Evolutionary conservation across 371 early-diverging fungal species (phyloP).

Genomic region (Zychaea mexicana): DNA sequence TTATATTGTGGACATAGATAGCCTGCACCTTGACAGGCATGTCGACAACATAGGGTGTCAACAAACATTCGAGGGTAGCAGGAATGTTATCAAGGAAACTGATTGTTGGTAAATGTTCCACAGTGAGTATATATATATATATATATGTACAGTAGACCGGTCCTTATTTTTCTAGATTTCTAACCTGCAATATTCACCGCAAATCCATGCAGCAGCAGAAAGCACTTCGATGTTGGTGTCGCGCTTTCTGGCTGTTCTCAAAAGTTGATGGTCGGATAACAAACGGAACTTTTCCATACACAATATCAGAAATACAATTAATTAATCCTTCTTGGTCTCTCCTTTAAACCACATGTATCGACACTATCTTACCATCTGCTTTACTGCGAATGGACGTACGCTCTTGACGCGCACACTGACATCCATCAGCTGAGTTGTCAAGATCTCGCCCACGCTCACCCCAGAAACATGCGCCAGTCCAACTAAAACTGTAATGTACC

Average conservation of each 20-base stretch:
- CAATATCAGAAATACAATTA: neutral
- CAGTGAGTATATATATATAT: neutral
- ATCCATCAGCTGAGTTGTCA: constrained; percentile 84
- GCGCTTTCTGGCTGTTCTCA: constrained; percentile 63
- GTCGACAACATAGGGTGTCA: constrained; percentile 54
- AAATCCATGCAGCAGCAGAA: constrained; percentile 88
- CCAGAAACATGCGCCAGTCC: constrained; percentile 76
- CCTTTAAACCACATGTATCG: neutral
- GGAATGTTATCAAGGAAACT: constrained; percentile 50
- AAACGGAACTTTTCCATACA: constrained; percentile 57
- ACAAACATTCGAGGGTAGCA: constrained; percentile 58
- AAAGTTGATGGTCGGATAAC: constrained; percentile 59
- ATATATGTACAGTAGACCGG: too few species aligned
- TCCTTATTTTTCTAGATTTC: neutral
- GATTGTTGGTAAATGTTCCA: neutral
- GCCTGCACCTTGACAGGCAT: constrained; percentile 69
- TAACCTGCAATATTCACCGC: constrained; percentile 83
- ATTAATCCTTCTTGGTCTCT: neutral
- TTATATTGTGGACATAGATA: constrained; percentile 71
- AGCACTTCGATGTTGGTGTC: constrained; percentile 78
- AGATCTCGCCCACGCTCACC: constrained; percentile 68
- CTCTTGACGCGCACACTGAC: constrained; percentile 88
- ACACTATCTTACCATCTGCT: constrained; percentile 64
- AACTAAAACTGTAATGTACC: constrained; percentile 87
- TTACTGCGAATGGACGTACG: constrained; percentile 76